Evolutionary conservation across 2,329 filamentous ascomycete species (phyloP), one percentile per base, ranked within the genome.

Genomic region (Xylaria sp.): DNA sequence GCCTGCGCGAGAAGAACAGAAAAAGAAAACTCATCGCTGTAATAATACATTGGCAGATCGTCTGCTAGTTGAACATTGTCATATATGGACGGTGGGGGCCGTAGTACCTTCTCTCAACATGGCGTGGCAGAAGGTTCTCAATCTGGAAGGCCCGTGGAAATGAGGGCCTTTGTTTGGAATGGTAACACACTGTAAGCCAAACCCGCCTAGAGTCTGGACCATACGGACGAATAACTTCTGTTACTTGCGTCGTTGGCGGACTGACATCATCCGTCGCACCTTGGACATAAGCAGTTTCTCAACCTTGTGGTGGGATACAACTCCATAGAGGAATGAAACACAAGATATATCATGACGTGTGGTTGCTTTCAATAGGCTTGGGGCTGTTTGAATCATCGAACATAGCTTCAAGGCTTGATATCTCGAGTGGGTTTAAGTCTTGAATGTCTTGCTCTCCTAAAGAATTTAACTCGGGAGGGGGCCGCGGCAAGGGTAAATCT

Each of bases 401-500:
- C 27, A 48, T 43, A 3, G 40, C 41, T 25, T 65, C 60, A 13
- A 63, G 47, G 23, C 19, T 51, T 13, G 51, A 56, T 56, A 65
- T 65, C 29, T 63, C 60, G 21, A 35, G 38, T n/a, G 21, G 25
- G 3, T 57, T 53, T 13, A 64, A 38, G 11, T 55, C 51, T 25
- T 33, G 11, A 35, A 65, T 38, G 37, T 17, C 31, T 38, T 53
- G 48, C 23, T 44, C 40, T 53, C 54, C 63, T 7, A 59, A 43
- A 54, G 57, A 37, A 27, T 17, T 35, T 15, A 65, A 52, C 17
- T 41, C 29, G 21, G 29, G 17, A 44, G 60, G 44, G 10, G 61
- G 46, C 23, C 60, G 57, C 4, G 41, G 54, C 38, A 65, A 60
- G 38, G 63, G 60, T 9, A 46, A 8, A 37, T 59, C 49, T 51